Conservation (phyloP, 805 yeast species). For the Lipomyces oligophaga region DNA sequence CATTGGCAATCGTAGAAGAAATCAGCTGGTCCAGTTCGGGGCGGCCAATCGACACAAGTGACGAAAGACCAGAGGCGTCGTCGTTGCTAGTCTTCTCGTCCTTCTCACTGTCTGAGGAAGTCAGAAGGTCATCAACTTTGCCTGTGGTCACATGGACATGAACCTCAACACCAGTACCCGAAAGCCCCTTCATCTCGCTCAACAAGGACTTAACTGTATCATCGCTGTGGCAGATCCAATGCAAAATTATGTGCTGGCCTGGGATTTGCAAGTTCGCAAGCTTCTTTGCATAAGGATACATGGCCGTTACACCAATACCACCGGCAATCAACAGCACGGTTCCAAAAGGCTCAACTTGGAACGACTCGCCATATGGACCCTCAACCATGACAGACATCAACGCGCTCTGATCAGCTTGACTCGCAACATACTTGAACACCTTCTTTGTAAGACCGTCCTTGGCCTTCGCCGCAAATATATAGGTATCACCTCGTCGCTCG, state of each 20-base stretch:
- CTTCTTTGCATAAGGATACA: slow-evolving; percentile 45
- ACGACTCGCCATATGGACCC: slow-evolving; percentile 56
- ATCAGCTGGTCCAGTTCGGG: slow-evolving; percentile 5
- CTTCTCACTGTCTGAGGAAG: slow-evolving; percentile 1
- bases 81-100: slow-evolving; percentile 4
- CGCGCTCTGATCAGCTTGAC: neutral
- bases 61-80: neutral
- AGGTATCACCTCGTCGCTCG: slow-evolving; percentile 6
- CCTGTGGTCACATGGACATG: slow-evolving; percentile 8
- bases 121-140: neutral
- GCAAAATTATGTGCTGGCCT: slow-evolving; percentile 12
- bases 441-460: slow-evolving; percentile 14
- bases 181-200: slow-evolving; percentile 4
- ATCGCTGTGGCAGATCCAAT: slow-evolving; percentile 15
- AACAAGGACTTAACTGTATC: neutral
- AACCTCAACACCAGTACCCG: slow-evolving; percentile 2
- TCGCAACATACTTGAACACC: slow-evolving; percentile 5
- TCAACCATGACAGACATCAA: slow-evolving; percentile 40
- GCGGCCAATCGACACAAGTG: neutral
- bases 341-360: slow-evolving; percentile 47
- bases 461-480: slow-evolving; percentile 9
- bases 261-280: slow-evolving; percentile 3
- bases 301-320: slow-evolving; percentile 62
- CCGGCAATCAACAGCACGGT: slow-evolving; percentile 55
- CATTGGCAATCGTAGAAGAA: slow-evolving; percentile 1